Percentiles rank a stretch among this genome's conserved stretches.
Conservation (phyloP, 2,329 filamentous ascomycete genomes). For the Penicillium italicum region DNA sequence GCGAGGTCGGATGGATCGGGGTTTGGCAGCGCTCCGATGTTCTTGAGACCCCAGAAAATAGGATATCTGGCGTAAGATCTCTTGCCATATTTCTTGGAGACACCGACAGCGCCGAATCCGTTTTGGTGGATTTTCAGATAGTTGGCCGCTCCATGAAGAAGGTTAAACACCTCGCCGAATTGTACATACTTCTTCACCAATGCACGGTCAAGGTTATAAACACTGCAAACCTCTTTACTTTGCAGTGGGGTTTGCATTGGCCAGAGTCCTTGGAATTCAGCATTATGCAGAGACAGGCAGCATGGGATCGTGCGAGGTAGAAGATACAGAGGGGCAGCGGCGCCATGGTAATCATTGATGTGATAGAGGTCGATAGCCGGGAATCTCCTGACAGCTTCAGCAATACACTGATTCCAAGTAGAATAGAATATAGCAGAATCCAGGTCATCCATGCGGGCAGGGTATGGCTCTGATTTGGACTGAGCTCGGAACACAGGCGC, state of each 20-base stretch:
- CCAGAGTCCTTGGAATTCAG: conserved; percentile 67
- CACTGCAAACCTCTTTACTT: conserved; percentile 59
- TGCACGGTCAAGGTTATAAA: conserved; percentile 63
- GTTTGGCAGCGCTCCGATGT: conserved; percentile 61
- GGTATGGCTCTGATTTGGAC: conserved; percentile 61
- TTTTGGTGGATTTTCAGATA: conserved; percentile 64
- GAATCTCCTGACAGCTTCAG: conserved; percentile 60
- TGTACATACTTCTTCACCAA: conserved; percentile 62
- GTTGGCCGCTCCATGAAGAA: conserved; percentile 62
- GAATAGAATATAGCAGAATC: conserved; percentile 66
- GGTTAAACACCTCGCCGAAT: conserved; percentile 66
- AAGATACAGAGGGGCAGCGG: conserved; percentile 61
- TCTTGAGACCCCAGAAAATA: conserved; percentile 65
- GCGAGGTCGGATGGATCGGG: conserved; percentile 63
- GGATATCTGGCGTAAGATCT: conserved; percentile 64
- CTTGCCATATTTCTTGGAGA: conserved; percentile 66
- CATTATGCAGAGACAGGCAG: conserved; percentile 64
- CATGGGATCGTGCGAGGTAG: conserved; percentile 60
- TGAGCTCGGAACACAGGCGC: conserved; percentile 65
- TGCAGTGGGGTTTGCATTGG: conserved; percentile 62
- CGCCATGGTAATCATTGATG: conserved; percentile 64
- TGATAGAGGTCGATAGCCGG: conserved; percentile 61
- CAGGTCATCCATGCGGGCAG: conserved; percentile 65
- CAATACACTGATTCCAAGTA: conserved; percentile 68
- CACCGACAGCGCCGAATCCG: conserved; percentile 65